These are phyloP conservation scores for Candida awuae DNA, from an alignment of 805 yeast genomes.

Conservation along the genomic window DNA sequence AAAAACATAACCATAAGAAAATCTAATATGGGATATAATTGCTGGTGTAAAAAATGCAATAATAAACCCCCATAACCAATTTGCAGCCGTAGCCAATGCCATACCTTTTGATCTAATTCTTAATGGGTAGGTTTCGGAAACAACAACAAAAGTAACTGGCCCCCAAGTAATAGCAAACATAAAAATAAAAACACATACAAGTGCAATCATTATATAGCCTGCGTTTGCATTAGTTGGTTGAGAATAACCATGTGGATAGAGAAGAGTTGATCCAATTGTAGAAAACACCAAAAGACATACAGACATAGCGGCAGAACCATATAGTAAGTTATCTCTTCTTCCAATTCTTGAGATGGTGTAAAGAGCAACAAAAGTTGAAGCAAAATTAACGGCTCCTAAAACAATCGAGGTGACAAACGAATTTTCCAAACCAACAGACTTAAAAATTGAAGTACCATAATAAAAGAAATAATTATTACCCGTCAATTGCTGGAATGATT, in stretches of 20 bases:
- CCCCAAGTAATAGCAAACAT: constrained; percentile 70
- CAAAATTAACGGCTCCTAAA: constrained; percentile 47
- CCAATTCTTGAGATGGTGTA: constrained; percentile 46
- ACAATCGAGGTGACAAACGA: constrained; percentile 49
- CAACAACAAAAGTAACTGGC: constrained; percentile 58
- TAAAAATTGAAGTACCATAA: constrained; percentile 53
- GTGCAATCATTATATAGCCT: constrained; percentile 53
- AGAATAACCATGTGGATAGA: constrained; percentile 34
- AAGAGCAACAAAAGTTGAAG: constrained; percentile 44
- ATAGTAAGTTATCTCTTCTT: constrained; percentile 41
- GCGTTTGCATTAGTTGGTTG: constrained; percentile 37
- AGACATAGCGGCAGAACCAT: constrained; percentile 46
- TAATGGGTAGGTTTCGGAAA: constrained; percentile 61
- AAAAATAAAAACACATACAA: constrained; percentile 56
- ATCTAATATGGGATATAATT: constrained; percentile 42
- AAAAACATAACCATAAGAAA: constrained; percentile 42
- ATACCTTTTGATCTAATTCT: constrained; percentile 55
- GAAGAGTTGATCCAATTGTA: constrained; percentile 46
- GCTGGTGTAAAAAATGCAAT: constrained; percentile 49
- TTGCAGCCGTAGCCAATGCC: constrained; percentile 57
- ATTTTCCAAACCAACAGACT: constrained; percentile 47
- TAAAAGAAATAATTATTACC: constrained; percentile 61
- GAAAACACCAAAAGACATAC: constrained; percentile 52
- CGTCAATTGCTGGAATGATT: constrained; percentile 51
- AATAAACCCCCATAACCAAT: constrained; percentile 55